phyloP scores from a whole-genome alignment of 495 filamentous ascomycete genomes.

The Aspergillus nidulans region DNA sequence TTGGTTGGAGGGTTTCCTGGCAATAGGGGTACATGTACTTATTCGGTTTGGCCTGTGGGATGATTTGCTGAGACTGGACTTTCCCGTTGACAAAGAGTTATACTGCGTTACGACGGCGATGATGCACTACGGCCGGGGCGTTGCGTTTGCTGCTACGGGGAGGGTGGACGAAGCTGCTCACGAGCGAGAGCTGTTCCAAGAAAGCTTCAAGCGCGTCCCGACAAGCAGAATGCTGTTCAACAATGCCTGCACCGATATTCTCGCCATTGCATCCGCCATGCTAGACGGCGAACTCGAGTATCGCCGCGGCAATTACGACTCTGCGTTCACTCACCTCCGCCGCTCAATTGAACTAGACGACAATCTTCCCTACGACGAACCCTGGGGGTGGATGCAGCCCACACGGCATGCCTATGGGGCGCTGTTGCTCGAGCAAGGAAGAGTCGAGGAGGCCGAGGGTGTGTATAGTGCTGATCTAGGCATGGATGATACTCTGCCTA shows the following conservation, averaged over 20 bases:
- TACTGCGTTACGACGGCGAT: constrained; percentile 63
- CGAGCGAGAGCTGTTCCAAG: constrained; percentile 40
- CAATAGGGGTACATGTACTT: constrained; percentile 58
- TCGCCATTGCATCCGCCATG: constrained; percentile 57
- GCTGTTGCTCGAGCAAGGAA: constrained; percentile 55
- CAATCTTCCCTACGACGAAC: constrained; percentile 56
- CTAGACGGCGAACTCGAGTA: constrained; percentile 67
- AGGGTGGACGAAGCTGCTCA: constrained; percentile 42
- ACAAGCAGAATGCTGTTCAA: constrained; percentile 58
- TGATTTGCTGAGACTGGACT: constrained; percentile 45
- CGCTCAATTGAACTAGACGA: constrained; percentile 50
- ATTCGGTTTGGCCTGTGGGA: constrained; percentile 65
- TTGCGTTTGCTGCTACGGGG: constrained; percentile 55
- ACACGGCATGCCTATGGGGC: constrained; percentile 61
- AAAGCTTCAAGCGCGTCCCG: constrained; percentile 43
- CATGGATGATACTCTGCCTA: constrained; percentile 47
- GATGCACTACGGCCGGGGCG: constrained; percentile 59
- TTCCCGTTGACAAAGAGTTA: constrained; percentile 48
- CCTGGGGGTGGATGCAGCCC: constrained; percentile 66
- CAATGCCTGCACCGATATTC: constrained; percentile 57
- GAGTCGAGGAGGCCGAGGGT: constrained; percentile 45
- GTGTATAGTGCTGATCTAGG: constrained; percentile 59
- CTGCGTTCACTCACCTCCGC: constrained; percentile 52
- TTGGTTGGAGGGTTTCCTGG: constrained; percentile 63
- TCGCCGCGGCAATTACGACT: constrained; percentile 49